A percentile compares a stretch with the other conserved stretches of the same genome.
Conservation (phyloP, 805 yeast species). For the Wickerhamomyces chambardii region DNA sequence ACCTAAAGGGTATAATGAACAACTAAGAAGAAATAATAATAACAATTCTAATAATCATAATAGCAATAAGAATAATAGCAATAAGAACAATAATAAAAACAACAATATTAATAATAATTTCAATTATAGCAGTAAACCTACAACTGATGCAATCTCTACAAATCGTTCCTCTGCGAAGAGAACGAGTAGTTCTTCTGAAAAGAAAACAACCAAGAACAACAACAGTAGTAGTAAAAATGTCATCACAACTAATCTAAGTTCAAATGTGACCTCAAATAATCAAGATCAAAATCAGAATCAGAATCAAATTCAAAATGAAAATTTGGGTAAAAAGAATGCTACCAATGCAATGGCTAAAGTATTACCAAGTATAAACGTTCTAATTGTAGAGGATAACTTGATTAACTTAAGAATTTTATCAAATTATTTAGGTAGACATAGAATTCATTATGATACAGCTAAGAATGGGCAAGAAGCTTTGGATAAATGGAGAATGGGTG, state of each 20-base stretch:
- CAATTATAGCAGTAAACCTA: too few species aligned
- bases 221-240: not conserved
- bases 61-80: too few species aligned
- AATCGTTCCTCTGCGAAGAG: too few species aligned
- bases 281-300: conserved; percentile 1
- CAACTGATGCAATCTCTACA: too few species aligned
- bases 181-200: too few species aligned
- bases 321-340: not conserved
- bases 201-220: not conserved
- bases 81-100: not conserved
- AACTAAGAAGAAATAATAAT: not conserved
- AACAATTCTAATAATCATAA: too few species aligned
- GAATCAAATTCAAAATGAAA: not conserved
- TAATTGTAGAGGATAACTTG: conserved; percentile 94
- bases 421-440: conserved; percentile 76
- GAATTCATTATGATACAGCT: conserved; percentile 79
- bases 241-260: too few species aligned
- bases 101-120: too few species aligned
- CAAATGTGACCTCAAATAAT: too few species aligned
- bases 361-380: conserved; percentile 79
- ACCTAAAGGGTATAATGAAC: not conserved
- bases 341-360: conserved; percentile 41
- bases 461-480: conserved; percentile 93
- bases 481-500: conserved; percentile 91
- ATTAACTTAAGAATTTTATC: conserved; percentile 90